Base-by-base conservation (phyloP, 257 asterid genomes). In the Nicotiana attenuata region DNA sequence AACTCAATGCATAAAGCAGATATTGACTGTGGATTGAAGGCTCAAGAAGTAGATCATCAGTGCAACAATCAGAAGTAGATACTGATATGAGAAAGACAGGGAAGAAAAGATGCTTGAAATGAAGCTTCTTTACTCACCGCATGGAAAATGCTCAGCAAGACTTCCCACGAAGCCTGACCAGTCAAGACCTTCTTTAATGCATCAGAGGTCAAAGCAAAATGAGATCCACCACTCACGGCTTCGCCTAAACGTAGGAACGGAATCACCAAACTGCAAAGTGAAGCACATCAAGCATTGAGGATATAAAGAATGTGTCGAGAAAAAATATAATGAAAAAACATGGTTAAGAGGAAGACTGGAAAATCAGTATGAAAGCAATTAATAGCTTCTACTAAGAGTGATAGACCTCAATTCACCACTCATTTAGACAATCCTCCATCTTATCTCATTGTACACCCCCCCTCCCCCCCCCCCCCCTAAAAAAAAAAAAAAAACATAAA, bases 181-280 rank as follows among this genome's bases (percentile, higher is more conserved):
- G 95, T 89, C 89, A 96, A 88, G 29, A 96, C 97, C 91, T 92
- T 94, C 97, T 93, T 96, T 38, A 96, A 83, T 60, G 99, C 98
- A 85, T 94, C 97, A 52, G 98, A 82, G 76, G 92, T 92, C 68
- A 96, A 84, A 78, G 98, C 90, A 87, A 96, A 94, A 88, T 94
- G 98, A 75, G 97, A 93, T 80, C 98, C 97, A 45, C 97, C 97
- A 45, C 94, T 87, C 68, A 96, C 57, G 45, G 86, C 60, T 87
- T 96, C 98, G 13, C 98, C 99, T 71, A 96, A 86, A 38, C 98
- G 94, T 56, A 96, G 89, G 88, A 96, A 96, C 63, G 97, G 94
- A 83, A 96, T 80, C 81, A 96, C 87, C 90, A 96, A 86, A 87
- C 99, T 94, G 89, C 76, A 84, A 45, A 50, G 45, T 38, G 57